Conservation (phyloP, 2,329 filamentous ascomycete species). For the Aspergillus novofumigatus region DNA sequence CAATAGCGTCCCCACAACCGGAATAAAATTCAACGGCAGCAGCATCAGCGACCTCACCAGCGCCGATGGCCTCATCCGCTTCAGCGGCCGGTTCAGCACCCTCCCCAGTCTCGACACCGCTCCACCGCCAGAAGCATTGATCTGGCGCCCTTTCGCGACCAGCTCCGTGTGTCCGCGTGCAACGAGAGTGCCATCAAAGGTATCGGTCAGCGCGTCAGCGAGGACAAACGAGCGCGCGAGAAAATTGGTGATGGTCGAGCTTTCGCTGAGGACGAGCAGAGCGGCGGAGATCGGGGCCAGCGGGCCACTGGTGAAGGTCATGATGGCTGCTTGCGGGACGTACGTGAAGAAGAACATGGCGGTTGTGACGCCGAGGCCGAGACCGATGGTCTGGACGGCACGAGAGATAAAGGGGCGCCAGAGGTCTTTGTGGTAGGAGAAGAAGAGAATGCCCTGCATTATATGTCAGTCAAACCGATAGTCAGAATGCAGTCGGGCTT, state of each 20-base stretch:
- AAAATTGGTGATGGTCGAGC: conserved; percentile 46
- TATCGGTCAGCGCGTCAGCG: conserved; percentile 78
- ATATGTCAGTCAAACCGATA: neutral
- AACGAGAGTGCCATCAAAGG: conserved; percentile 72
- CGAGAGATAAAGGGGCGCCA: conserved; percentile 58
- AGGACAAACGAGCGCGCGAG: conserved; percentile 70
- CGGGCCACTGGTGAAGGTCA: conserved; percentile 80
- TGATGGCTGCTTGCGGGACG: conserved; percentile 73
- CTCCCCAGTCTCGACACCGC: conserved; percentile 55
- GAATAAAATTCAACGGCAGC: conserved; percentile 88
- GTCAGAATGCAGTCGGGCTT: neutral
- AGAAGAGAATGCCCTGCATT: conserved; percentile 57
- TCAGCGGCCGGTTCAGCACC: conserved; percentile 52
- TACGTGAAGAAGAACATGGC: conserved; percentile 89
- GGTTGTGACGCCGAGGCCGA: conserved; percentile 68
- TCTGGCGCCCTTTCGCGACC: conserved; percentile 69
- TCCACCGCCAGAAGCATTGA: conserved; percentile 54
- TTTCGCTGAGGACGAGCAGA: conserved; percentile 58
- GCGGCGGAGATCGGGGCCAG: conserved; percentile 58
- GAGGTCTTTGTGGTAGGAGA: conserved; percentile 53
- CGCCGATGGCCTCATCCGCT: conserved; percentile 48
- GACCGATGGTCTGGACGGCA: conserved; percentile 58
- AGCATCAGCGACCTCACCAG: conserved; percentile 79
- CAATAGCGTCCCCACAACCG: conserved; percentile 75
- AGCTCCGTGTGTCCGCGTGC: conserved; percentile 55